These are phyloP conservation scores for Keithomyces neogunnii DNA, from an alignment of 2,329 filamentous ascomycete genomes.

Conservation along the genomic window DNA sequence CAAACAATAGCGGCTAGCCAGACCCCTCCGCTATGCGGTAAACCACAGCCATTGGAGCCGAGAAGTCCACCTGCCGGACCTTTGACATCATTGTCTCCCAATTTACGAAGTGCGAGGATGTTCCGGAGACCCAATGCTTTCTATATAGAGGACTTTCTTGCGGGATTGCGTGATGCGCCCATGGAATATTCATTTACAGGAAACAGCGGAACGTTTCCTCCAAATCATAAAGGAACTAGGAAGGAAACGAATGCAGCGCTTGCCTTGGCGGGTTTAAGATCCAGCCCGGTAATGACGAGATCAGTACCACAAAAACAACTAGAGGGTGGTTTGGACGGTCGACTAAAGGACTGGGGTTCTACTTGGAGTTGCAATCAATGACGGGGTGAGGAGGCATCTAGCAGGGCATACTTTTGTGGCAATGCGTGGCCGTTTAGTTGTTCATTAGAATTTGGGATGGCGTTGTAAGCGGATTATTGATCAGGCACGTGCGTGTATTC, in stretches of 20 bases:
- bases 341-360: constrained; percentile 13
- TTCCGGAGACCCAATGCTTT: constrained; percentile 15
- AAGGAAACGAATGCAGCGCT: constrained; percentile 10
- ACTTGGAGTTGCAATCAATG: constrained; percentile 12
- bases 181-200: constrained; percentile 5
- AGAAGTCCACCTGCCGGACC: constrained; percentile 18
- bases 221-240: constrained; percentile 3
- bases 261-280: constrained; percentile 15
- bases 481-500: too few relatives aligned
- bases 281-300: constrained; percentile 8
- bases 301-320: constrained; percentile 1
- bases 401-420: neutral
- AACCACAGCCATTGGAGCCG: constrained; percentile 22
- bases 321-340: constrained; percentile 4
- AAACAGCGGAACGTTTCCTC: neutral
- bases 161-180: constrained; percentile 11
- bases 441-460: neutral
- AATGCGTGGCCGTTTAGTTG: too few relatives aligned
- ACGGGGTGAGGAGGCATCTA: neutral
- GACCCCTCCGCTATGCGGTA: constrained; percentile 10
- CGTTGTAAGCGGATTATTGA: too few relatives aligned
- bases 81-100: constrained; percentile 21
- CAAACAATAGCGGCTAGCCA: constrained; percentile 14
- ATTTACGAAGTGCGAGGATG: constrained; percentile 15
- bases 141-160: constrained; percentile 14